phyloP scores from a whole-genome alignment of 2,329 filamentous ascomycete species.

The Trichothecium sympodiale region DNA sequence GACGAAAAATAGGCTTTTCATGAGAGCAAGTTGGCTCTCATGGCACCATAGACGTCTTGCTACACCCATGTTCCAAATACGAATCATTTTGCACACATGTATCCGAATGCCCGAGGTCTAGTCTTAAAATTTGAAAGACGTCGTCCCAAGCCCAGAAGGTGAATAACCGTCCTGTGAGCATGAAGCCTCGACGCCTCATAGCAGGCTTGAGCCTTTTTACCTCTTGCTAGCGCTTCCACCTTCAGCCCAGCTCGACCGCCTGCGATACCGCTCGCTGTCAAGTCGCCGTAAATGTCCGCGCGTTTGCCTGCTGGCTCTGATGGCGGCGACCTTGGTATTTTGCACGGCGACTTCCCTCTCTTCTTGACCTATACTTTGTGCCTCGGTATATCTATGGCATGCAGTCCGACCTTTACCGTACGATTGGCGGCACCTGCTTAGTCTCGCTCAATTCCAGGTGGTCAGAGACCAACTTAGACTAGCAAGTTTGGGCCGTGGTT shows the following conservation, averaged over 20 bases:
- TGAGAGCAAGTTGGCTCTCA: too few relatives aligned
- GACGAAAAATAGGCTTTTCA: too few relatives aligned
- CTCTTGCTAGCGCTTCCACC: constrained; percentile 27
- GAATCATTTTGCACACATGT: too few relatives aligned
- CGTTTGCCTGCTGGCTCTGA: constrained; percentile 54
- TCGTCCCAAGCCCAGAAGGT: too few relatives aligned
- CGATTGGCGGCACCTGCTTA: constrained; percentile 64
- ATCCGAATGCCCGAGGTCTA: too few relatives aligned
- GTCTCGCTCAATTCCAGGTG: constrained; percentile 73
- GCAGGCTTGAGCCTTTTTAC: too few relatives aligned
- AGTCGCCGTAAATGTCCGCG: constrained; percentile 62
- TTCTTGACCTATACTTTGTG: constrained; percentile 69
- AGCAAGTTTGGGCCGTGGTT: constrained; percentile 78
- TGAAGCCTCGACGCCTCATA: too few relatives aligned
- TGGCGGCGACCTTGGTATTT: constrained; percentile 52
- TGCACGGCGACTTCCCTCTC: constrained; percentile 57
- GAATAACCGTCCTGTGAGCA: too few relatives aligned
- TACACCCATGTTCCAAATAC: too few relatives aligned
- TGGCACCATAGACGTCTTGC: too few relatives aligned
- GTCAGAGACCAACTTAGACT: constrained; percentile 76
- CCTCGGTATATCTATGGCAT: constrained; percentile 64
- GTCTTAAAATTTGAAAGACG: too few relatives aligned
- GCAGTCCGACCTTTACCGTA: constrained; percentile 67
- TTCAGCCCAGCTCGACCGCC: constrained; percentile 57
- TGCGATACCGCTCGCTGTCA: constrained; percentile 61